Conservation (phyloP, 2,329 filamentous ascomycete genomes). For the Arachnomyces sp. region DNA sequence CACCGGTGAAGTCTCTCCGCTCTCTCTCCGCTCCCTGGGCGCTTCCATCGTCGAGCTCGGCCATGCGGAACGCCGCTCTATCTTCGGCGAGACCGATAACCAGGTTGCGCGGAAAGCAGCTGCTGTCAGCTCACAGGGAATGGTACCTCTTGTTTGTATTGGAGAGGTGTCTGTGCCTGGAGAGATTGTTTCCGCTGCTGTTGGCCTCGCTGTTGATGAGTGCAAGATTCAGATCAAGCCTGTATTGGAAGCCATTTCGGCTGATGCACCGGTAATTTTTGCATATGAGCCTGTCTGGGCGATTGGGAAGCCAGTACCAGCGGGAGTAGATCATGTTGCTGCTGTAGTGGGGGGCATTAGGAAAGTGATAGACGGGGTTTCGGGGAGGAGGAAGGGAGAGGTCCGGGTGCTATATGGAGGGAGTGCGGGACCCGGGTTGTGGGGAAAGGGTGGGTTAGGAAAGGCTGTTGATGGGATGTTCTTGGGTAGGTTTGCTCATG, state of each 20-base stretch:
- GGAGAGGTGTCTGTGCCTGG: constrained; percentile 57
- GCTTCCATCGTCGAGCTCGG: constrained; percentile 69
- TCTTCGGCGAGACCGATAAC: constrained; percentile 69
- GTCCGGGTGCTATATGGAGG: constrained; percentile 74
- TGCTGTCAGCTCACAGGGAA: constrained; percentile 59
- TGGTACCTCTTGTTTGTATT: constrained; percentile 73
- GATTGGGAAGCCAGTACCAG: constrained; percentile 67
- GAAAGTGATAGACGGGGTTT: constrained; percentile 31
- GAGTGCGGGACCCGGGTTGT: constrained; percentile 73
- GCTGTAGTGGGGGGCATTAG: constrained; percentile 61
- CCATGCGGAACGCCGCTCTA: constrained; percentile 66
- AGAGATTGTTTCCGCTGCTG: constrained; percentile 39
- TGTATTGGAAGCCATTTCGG: constrained; percentile 54
- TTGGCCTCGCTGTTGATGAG: constrained; percentile 56
- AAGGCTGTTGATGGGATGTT: constrained; percentile 20
- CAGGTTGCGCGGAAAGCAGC: constrained; percentile 61
- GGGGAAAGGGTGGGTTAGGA: constrained; percentile 36
- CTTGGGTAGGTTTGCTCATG: constrained; percentile 71
- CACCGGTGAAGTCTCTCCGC: constrained; percentile 69
- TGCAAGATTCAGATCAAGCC: constrained; percentile 59
- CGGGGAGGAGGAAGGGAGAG: constrained; percentile 45
- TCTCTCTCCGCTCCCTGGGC: constrained; percentile 59
- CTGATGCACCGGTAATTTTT: constrained; percentile 61
- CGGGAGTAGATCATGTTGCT: constrained; percentile 63
- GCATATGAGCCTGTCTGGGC: constrained; percentile 89